A percentile compares a stretch with the other conserved stretches of the same genome.
Evolutionary conservation across 2,329 filamentous ascomycete species (phyloP).

Genomic region (Pezicula radicicola): DNA sequence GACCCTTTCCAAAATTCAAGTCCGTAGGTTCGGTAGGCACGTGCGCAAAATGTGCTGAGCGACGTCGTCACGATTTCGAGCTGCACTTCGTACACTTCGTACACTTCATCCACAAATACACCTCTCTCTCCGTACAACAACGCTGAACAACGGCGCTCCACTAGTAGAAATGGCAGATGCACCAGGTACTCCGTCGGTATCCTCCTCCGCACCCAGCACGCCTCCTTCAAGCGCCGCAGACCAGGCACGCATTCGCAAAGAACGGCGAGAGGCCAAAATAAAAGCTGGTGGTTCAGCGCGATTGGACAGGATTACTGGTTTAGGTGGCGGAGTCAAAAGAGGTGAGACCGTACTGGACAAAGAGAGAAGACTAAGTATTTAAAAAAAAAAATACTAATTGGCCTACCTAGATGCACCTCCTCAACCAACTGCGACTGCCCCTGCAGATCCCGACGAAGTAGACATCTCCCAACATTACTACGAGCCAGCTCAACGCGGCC

Average conservation of each 20-base stretch:
- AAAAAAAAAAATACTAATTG: background rate
- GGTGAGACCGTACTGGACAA: constrained; percentile 28
- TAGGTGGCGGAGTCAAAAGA: constrained; percentile 56
- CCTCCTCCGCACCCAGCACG: constrained; percentile 19
- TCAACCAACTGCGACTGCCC: constrained; percentile 29
- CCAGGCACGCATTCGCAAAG: constrained; percentile 73
- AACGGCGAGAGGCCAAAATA: constrained; percentile 77
- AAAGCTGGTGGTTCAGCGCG: constrained; percentile 66
- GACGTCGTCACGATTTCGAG: too few species aligned
- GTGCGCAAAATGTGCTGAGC: too few species aligned
- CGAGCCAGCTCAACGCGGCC: constrained; percentile 45
- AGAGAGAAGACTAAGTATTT: background rate
- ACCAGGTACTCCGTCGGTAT: constrained; percentile 8
- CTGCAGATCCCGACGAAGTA: constrained; percentile 68
- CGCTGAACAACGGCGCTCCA: too few species aligned
- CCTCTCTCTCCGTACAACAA: too few species aligned
- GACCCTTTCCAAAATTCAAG: too few species aligned
- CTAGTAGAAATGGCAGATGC: constrained; percentile 24
- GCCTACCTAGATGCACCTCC: constrained; percentile 30
- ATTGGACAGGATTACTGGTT: constrained; percentile 71
- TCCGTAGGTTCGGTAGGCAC: too few species aligned
- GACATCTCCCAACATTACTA: constrained; percentile 75
- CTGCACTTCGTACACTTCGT: too few species aligned
- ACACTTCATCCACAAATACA: too few species aligned
- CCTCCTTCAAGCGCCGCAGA: constrained; percentile 46